These are phyloP conservation scores for Epithele typhae DNA, from an alignment of 768 basidiomycete genomes.

Conservation along the genomic window DNA sequence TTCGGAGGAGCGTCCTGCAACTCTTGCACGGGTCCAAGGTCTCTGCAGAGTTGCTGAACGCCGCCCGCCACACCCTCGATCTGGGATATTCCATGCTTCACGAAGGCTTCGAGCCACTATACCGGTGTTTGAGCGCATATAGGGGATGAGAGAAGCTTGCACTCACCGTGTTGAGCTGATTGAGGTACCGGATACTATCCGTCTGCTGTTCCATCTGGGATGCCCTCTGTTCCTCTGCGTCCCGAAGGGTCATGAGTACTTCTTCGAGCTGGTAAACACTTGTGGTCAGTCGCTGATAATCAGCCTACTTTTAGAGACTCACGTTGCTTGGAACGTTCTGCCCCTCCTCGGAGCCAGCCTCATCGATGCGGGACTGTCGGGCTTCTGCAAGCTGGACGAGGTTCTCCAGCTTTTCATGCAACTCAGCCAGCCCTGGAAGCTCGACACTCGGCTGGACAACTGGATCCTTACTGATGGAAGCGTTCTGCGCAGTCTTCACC, in stretches of 20 bases:
- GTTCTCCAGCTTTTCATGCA: slow-evolving; percentile 35
- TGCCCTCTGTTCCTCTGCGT: slow-evolving; percentile 43
- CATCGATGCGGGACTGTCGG: too few species aligned
- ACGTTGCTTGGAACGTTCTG: background rate
- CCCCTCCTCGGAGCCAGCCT: background rate
- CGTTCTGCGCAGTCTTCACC: too few species aligned
- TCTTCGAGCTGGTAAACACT: slow-evolving; percentile 39
- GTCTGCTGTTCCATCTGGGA: slow-evolving; percentile 60
- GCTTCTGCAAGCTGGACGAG: slow-evolving; percentile 24
- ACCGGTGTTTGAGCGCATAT: slow-evolving; percentile 7
- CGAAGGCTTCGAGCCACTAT: slow-evolving; percentile 83
- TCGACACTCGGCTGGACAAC: too few species aligned
- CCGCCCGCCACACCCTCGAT: slow-evolving; percentile 57
- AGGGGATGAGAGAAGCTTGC: background rate
- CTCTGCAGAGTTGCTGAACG: slow-evolving; percentile 55
- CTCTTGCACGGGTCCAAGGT: slow-evolving; percentile 37
- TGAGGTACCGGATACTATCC: slow-evolving; percentile 74
- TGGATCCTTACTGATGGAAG: too few species aligned
- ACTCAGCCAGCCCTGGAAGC: slow-evolving; percentile 21
- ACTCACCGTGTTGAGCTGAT: slow-evolving; percentile 67
- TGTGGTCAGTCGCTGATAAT: too few species aligned
- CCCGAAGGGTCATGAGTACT: slow-evolving; percentile 44
- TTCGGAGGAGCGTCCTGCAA: slow-evolving; percentile 11
- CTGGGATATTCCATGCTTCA: slow-evolving; percentile 70
- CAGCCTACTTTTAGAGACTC: too few species aligned